A percentile compares a stretch with the other conserved stretches of the same genome.
Conservation (phyloP, 768 basidiomycete species). For the Basidioascus undulatus region DNA sequence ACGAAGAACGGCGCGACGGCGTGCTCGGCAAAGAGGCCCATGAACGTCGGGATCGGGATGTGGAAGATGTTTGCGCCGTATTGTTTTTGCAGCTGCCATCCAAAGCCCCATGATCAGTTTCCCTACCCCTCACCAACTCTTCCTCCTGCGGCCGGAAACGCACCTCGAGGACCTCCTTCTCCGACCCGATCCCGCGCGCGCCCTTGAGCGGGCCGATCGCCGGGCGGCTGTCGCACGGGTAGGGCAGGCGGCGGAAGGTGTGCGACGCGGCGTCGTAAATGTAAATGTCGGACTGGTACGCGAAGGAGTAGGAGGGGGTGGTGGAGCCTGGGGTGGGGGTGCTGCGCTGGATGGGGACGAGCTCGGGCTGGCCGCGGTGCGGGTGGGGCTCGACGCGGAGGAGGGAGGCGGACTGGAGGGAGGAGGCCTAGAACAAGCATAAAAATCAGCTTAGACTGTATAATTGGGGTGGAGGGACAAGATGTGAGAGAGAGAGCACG, state of each 20-base stretch:
- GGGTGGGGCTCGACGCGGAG: conserved; percentile 8
- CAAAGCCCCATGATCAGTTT: no score
- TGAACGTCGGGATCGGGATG: conserved; percentile 87
- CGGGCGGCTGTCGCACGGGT: conserved; percentile 54
- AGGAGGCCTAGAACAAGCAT: no score
- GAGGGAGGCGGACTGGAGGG: no score
- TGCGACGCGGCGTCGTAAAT: conserved; percentile 30
- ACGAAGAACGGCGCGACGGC: conserved; percentile 98
- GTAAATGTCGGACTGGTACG: conserved; percentile 86
- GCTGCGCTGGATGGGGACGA: conserved; percentile 8
- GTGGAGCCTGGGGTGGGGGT: no score
- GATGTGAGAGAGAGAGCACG: no score
- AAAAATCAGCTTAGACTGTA: no score
- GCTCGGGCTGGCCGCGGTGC: conserved; percentile 9
- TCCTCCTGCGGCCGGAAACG: no score
- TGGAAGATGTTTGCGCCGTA: conserved; percentile 91
- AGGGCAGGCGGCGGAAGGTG: conserved; percentile 59
- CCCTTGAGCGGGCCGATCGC: no score
- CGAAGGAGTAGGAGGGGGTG: conserved; percentile 34
- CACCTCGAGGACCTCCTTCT: no score
- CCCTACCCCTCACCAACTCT: no score
- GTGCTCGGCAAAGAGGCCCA: conserved; percentile 77
- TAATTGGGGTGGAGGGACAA: no score
- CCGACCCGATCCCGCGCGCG: no score
- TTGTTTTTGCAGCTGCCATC: conserved; percentile 31